Evolutionary conservation across 202 grass and related monocot species (phyloP).

Genomic region (Setaria viridis): DNA sequence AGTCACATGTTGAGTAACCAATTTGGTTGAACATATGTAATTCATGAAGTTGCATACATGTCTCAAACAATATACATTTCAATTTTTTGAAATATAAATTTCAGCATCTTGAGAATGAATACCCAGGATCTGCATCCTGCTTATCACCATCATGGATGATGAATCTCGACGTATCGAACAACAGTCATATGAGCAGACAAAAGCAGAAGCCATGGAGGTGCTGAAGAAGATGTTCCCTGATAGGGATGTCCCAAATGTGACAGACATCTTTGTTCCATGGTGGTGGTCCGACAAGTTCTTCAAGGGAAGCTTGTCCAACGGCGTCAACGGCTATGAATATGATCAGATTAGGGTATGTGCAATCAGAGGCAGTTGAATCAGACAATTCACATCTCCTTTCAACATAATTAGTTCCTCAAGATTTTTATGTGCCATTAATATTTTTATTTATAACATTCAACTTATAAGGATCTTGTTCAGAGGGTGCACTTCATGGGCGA

Average conservation of each 20-base stretch:
- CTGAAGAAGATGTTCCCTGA: slow-evolving; percentile 59
- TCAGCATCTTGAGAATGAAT: slow-evolving; percentile 49
- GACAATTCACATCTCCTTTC: too few relatives aligned
- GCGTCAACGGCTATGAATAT: slow-evolving; percentile 59
- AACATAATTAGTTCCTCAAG: too few relatives aligned
- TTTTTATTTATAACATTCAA: too few relatives aligned
- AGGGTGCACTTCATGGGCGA: background rate
- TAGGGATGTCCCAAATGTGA: slow-evolving; percentile 54
- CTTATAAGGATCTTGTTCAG: too few relatives aligned
- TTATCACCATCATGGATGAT: slow-evolving; percentile 68
- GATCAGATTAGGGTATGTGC: background rate
- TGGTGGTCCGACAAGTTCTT: slow-evolving; percentile 69
- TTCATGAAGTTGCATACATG: too few relatives aligned
- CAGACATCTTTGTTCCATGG: slow-evolving; percentile 51
- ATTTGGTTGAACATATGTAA: too few relatives aligned
- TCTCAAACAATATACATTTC: background rate
- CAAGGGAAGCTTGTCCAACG: slow-evolving; percentile 64
- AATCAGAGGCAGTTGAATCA: too few relatives aligned
- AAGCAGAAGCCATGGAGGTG: slow-evolving; percentile 56
- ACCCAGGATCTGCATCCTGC: slow-evolving; percentile 56
- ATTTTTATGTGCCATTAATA: too few relatives aligned
- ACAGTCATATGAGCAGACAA: slow-evolving; percentile 58
- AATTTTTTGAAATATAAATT: background rate
- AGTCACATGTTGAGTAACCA: too few relatives aligned
- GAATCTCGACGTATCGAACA: slow-evolving; percentile 71